Base-by-base conservation (phyloP, 306 rosid genomes). In the Fragaria vesca region DNA sequence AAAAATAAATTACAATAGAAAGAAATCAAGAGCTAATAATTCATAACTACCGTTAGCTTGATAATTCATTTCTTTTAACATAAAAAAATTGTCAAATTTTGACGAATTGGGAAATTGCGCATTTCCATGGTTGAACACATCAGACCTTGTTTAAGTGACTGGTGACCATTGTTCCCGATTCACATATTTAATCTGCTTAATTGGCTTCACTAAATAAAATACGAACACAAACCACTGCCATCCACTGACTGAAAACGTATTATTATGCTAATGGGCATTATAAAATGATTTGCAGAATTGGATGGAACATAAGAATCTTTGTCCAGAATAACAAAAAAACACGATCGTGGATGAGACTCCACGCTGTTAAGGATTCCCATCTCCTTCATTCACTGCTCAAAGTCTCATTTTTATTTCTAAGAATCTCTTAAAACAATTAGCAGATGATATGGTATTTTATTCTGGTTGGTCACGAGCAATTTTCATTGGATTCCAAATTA, bases 261-360 rank as follows among this genome's bases (percentile, higher is more conserved):
- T 32, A 63, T 6, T 15, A 2, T 63, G 28, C 32, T 24, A 45
- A 7, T 17, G 70, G 6, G 11, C 7, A 20, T 28, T 70, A 18
- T 5, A 40, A 79, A 63, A 66, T 28, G 28, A 17, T 13, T 15
- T 58, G 61, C 3, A 65, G 13, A 40, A 66, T 40, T 42, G 61
- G 74, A 79, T 43, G 72, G 79, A 79, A 81, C 69, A 66, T 52
- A 69, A 78, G 94, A 87, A 90, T 92, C 93, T 87, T 61, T 88
- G 94, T 91, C 87, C 80, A 55, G 36, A 80, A 75, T 74, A 78
- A 66, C 21, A 68, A 36, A 46, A 72, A 78, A 80, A 62, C 71
- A 85, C 73, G 87, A 50, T 83, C 85, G 88, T 87, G 81, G 87
- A 85, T 66, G 95, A 78, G 81, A 87, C 93, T 82, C 87, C 93